Percentiles rank a stretch among this genome's conserved stretches.
These are phyloP conservation scores for Emmonsia crescens DNA, from an alignment of 2,329 filamentous ascomycete genomes.

Conservation along the genomic window DNA sequence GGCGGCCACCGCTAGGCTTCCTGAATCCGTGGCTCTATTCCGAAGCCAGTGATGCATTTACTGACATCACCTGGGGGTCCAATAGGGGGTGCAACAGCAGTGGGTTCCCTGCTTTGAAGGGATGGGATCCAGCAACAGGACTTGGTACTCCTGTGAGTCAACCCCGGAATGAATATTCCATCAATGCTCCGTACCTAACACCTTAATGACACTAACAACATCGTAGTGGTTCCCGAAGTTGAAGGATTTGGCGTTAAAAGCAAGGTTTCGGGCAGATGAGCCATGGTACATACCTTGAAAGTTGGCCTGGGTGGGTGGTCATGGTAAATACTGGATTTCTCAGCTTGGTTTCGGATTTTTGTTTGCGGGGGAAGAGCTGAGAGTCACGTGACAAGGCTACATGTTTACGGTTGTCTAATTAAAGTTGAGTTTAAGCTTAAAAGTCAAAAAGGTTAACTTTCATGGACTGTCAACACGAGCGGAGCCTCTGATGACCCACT, in stretches of 20 bases:
- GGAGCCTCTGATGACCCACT: too few species aligned
- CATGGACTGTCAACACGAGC: neutral
- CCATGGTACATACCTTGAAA: neutral
- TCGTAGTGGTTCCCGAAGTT: neutral
- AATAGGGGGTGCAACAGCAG: constrained; percentile 37
- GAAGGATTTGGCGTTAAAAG: neutral
- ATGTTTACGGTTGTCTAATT: neutral
- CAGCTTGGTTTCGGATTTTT: too few species aligned
- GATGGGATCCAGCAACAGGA: constrained; percentile 43
- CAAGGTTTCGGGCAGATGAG: neutral
- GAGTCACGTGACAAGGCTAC: neutral
- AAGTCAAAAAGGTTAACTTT: neutral
- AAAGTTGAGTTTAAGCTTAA: neutral
- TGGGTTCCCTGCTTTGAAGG: constrained; percentile 40
- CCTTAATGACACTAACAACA: neutral
- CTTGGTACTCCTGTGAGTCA: constrained; percentile 21
- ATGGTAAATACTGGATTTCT: too few species aligned
- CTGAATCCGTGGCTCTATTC: constrained; percentile 53
- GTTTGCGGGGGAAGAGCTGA: neutral
- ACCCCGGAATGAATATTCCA: neutral
- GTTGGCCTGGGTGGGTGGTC: too few species aligned
- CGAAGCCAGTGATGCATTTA: constrained; percentile 33
- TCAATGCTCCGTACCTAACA: too few species aligned
- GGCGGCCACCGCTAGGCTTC: constrained; percentile 45
- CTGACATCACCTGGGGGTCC: constrained; percentile 38